These are phyloP conservation scores for Ustilago shanxiensis DNA, from an alignment of 1,284 basidiomycete species.

Conservation along the genomic window DNA sequence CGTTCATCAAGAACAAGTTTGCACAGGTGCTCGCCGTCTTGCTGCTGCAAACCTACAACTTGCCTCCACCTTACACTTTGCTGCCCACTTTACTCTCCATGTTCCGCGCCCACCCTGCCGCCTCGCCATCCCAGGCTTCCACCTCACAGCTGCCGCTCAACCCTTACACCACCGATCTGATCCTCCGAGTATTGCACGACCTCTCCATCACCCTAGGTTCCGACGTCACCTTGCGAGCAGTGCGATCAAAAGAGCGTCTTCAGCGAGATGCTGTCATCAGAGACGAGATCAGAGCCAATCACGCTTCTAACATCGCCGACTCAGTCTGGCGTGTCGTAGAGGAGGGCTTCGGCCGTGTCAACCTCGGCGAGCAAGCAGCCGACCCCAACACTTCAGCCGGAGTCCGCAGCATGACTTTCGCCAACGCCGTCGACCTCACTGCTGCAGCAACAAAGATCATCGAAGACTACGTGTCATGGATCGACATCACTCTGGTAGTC, in stretches of 20 bases:
- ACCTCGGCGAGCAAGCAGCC: slow-evolving; percentile 32
- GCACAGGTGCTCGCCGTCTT: slow-evolving; percentile 95
- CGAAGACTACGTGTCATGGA: slow-evolving; percentile 96
- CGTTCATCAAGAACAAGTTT: slow-evolving; percentile 90
- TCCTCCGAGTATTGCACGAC: slow-evolving; percentile 67
- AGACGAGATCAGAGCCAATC: slow-evolving; percentile 67
- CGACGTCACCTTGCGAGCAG: slow-evolving; percentile 65
- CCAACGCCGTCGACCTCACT: slow-evolving; percentile 74
- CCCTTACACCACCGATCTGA: slow-evolving; percentile 84
- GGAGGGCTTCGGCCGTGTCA: slow-evolving; percentile 73
- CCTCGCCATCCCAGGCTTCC: slow-evolving; percentile 74
- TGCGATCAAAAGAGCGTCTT: slow-evolving; percentile 64
- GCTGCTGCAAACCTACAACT: slow-evolving; percentile 91
- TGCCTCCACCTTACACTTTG: slow-evolving; percentile 81
- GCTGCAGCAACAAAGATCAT: slow-evolving; percentile 88
- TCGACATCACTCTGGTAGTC: slow-evolving; percentile 95
- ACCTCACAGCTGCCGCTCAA: slow-evolving; percentile 81
- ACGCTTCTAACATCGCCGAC: slow-evolving; percentile 88
- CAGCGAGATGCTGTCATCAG: slow-evolving; percentile 67
- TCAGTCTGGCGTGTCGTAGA: slow-evolving; percentile 86
- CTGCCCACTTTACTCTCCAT: slow-evolving; percentile 73
- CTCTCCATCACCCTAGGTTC: slow-evolving; percentile 68
- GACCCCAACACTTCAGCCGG: slow-evolving; percentile 31
- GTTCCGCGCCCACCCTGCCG: slow-evolving; percentile 71
- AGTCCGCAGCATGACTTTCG: slow-evolving; percentile 74